Base-by-base conservation (phyloP, 208 protist species). In the Trypanosoma caninum region DNA sequence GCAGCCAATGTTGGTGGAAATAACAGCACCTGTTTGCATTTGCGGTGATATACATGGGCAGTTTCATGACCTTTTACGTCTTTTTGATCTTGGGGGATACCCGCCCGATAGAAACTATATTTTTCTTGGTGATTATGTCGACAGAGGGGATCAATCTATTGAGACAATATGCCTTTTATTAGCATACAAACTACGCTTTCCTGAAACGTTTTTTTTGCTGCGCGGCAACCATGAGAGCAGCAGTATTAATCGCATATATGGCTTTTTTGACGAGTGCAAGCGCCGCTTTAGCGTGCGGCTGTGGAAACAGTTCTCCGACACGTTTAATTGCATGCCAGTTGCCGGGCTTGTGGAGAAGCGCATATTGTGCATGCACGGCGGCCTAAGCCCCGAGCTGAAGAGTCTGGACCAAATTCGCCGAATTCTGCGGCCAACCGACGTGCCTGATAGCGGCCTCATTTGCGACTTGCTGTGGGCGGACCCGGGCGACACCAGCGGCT, bases 201-300 rank as follows among this genome's bases (percentile, higher is more conserved):
- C 94, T 30, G 92, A 98, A 57, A 98, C 97, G 70, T 98, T 99
- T 66, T 99, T 99, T 72, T 74, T 99, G 18, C 83, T 99, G 3
- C 81, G 98, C 44, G 98, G 98, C 27, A 99, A 99, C 73, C 97
- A 99, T 69, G 98, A 99, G 76, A 98, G 93, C 64, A 95, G 95
- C 0, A 95, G 84, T 37, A 98, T 99, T 74, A 99, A 99, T 67
- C 68, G 96, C 57, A 97, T 99, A 38, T 99, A 99, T 69, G 98
- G 98, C 41, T 99, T 99, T 75, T 99, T 98, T 65, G 97, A 99
- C 51, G 98, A 99, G 59, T 99, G 98, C 80, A 99, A 99, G 72
- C 82, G 96, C 9, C 84, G 98, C 38, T 99, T 98, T 71, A 89
- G 69, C 41, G 76, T 90, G 14, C 63, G 69, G 55, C 59, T 95